Evolutionary conservation across 2,329 filamentous ascomycete species (phyloP), one percentile per base, ranked within the genome.

Genomic region (Rutstroemia sp.): DNA sequence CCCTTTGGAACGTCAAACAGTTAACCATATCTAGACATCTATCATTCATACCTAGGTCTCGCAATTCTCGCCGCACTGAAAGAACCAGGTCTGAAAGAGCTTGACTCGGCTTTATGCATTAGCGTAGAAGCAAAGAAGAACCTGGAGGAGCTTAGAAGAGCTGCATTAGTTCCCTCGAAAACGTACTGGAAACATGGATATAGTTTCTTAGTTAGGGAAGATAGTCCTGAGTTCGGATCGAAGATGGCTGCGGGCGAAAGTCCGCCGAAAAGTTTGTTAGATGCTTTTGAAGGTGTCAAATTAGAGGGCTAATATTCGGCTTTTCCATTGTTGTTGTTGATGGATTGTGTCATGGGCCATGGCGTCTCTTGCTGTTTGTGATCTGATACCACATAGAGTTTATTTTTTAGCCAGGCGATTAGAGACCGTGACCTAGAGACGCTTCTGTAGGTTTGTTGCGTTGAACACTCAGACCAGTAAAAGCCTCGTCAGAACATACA

Each of bases 11-110:
- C 14, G 39, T n/a, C 17, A 42, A 42, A 17, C 16, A 8, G 8
- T 42, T 34, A 49, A 45, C 12, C 19, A 45, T 45, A 4, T 49
- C 69, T 73, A 73, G 86, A 89, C 72, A 77, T 97, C 25, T 89
- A 95, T 63, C 94, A 99, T 69, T 88, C 88, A 0, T 96, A 92
- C 69, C 80, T 97, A 30, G 94, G 91, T 0, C 79, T 97, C 36
- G 88, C 90, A 2, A 86, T 88, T 0, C 75, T 99, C 40, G 83
- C 86, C 0, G 80, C 89, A 16, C 80, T 91, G 69, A 82, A 83
- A 7, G 88, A 95, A 62, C 70, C 78, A 0, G 81, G 81, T 0
- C 69, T 97, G 39, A 87, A 86, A 60, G 72, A 75, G 19, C 78
- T 96, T 49, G 90, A 97, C 69, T 79, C 87, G 0, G 81, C 81